Conservation (phyloP, 148 eudicot species). For the Dysphania ambrosioides region DNA sequence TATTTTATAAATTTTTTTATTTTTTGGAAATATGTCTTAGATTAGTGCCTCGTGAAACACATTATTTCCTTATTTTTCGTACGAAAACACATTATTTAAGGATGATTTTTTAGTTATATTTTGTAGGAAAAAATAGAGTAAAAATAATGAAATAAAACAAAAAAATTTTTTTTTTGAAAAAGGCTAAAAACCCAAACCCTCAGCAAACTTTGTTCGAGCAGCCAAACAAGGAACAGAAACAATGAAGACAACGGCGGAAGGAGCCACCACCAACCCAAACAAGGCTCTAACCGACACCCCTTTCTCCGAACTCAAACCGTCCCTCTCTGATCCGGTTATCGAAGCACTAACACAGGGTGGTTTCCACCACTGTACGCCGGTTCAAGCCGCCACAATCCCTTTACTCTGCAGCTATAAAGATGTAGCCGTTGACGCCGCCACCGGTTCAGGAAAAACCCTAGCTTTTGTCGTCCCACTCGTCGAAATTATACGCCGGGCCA, state of each 20-base stretch:
- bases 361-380: constrained; percentile 82
- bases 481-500: constrained; percentile 66
- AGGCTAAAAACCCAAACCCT: background rate
- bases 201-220: background rate
- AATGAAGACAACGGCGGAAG: constrained; percentile 17
- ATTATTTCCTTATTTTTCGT: no score
- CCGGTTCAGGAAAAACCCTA: constrained; percentile 93
- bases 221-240: background rate
- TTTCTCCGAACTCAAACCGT: constrained; percentile 73
- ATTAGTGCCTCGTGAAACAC: no score
- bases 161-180: background rate
- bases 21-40: no score
- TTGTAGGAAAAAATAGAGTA: no score
- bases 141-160: no score
- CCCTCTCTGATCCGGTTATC: constrained; percentile 56
- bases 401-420: constrained; percentile 65
- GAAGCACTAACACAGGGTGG: constrained; percentile 53
- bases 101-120: no score
- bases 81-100: no score
- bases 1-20: no score
- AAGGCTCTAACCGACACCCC: constrained; percentile 64
- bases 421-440: constrained; percentile 96
- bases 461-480: constrained; percentile 77
- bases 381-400: constrained; percentile 90
- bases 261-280: constrained; percentile 41